phyloP scores from a whole-genome alignment of 2,329 filamentous ascomycete genomes.

The Talaromyces sp. region DNA sequence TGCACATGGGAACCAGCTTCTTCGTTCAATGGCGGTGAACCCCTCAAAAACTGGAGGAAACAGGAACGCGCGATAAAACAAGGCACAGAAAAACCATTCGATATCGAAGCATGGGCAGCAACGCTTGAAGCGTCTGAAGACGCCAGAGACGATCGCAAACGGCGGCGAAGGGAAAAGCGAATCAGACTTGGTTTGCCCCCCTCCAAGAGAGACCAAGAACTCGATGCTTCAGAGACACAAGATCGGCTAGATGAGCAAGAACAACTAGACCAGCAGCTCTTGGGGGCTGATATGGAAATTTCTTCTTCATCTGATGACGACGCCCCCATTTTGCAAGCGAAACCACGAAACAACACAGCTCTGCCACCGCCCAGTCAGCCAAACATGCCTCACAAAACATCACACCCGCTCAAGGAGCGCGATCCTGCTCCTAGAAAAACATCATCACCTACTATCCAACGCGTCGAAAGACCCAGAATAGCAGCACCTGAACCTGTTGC shows the following conservation, averaged over 20 bases:
- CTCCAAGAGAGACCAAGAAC: not conserved
- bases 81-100: constrained; percentile 26
- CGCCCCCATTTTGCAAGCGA: not conserved
- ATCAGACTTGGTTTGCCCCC: constrained; percentile 16
- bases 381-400: not conserved
- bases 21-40: constrained; percentile 33
- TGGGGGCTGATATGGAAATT: not conserved
- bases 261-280: not conserved
- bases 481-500: constrained; percentile 1
- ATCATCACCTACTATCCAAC: not conserved
- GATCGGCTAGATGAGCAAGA: not conserved
- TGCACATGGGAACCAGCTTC: constrained; percentile 51
- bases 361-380: not conserved
- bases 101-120: constrained; percentile 27
- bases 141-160: constrained; percentile 20
- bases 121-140: constrained; percentile 17
- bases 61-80: constrained; percentile 27
- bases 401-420: not conserved
- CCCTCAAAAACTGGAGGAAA: constrained; percentile 37
- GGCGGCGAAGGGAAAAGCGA: constrained; percentile 25
- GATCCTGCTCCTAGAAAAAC: not conserved
- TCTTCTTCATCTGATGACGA: not conserved
- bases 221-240: not conserved
- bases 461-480: not conserved
- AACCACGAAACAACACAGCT: not conserved